Percentiles rank a stretch among this genome's conserved stretches.
These are phyloP conservation scores for Alternaria dauci DNA, from an alignment of 2,329 filamentous ascomycete genomes.

Conservation along the genomic window DNA sequence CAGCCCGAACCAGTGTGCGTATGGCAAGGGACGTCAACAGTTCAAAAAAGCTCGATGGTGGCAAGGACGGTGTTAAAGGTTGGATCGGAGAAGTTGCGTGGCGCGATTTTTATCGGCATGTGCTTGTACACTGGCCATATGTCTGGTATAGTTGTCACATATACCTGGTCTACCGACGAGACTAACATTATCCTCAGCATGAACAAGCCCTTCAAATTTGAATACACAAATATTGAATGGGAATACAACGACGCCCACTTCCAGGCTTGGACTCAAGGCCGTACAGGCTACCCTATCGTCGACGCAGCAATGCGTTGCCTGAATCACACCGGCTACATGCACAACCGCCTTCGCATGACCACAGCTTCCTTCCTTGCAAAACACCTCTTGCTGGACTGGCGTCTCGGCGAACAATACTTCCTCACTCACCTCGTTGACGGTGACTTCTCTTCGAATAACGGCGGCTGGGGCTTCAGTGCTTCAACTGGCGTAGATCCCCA, in stretches of 20 bases:
- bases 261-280: constrained; percentile 67
- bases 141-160: constrained; percentile 65
- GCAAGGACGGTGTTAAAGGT: constrained; percentile 52
- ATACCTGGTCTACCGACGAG: not conserved
- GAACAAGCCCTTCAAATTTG: constrained; percentile 82
- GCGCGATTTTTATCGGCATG: constrained; percentile 64
- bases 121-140: constrained; percentile 85
- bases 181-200: constrained; percentile 57
- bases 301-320: constrained; percentile 63
- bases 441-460: constrained; percentile 63
- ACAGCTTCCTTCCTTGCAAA: constrained; percentile 59
- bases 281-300: constrained; percentile 58
- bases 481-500: constrained; percentile 82
- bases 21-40: constrained; percentile 61
- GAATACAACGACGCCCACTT: constrained; percentile 67
- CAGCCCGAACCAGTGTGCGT: constrained; percentile 55
- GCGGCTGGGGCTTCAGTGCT: constrained; percentile 72
- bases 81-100: constrained; percentile 64
- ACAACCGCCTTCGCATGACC: constrained; percentile 63
- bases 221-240: constrained; percentile 84
- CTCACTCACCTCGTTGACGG: constrained; percentile 59
- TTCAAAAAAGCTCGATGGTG: constrained; percentile 62
- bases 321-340: constrained; percentile 60
- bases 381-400: constrained; percentile 61
- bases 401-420: constrained; percentile 61